Evolutionary conservation across 2,329 filamentous ascomycete species (phyloP).

Genomic region (Penicillium oxalicum): DNA sequence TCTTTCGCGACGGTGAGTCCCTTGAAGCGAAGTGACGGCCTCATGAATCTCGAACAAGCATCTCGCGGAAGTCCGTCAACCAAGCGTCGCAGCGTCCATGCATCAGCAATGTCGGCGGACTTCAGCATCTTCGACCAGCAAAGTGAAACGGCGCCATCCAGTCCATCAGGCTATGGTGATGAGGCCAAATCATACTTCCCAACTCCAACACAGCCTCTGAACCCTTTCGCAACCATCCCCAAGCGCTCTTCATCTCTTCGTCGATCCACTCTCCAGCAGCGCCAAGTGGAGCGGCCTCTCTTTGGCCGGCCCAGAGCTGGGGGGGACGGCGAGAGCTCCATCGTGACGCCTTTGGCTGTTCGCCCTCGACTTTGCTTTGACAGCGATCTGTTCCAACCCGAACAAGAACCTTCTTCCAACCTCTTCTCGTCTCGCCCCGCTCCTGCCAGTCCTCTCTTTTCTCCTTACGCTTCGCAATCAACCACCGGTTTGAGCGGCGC

Average conservation of each 20-base stretch:
- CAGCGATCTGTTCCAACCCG: constrained; percentile 59
- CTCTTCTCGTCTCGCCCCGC: constrained; percentile 59
- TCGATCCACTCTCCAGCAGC: constrained; percentile 82
- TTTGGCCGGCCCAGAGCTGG: constrained; percentile 35
- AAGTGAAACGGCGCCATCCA: constrained; percentile 22
- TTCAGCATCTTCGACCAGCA: constrained; percentile 70
- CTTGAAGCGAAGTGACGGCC: constrained; percentile 83
- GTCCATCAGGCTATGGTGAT: constrained; percentile 24
- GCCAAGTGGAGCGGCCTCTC: constrained; percentile 62
- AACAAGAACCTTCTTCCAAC: constrained; percentile 50
- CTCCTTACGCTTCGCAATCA: constrained; percentile 15
- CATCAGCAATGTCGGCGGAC: constrained; percentile 56
- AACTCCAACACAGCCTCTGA: constrained; percentile 34
- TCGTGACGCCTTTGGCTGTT: constrained; percentile 50
- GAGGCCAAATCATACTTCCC: constrained; percentile 18
- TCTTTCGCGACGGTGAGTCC: constrained; percentile 64
- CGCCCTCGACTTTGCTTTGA: constrained; percentile 73
- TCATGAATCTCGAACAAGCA: constrained; percentile 77
- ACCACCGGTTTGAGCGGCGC: neutral
- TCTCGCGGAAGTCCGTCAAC: constrained; percentile 78
- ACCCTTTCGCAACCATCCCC: constrained; percentile 52
- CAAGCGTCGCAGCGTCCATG: constrained; percentile 83
- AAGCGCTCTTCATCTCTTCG: constrained; percentile 71
- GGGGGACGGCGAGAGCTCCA: constrained; percentile 47
- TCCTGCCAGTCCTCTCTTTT: constrained; percentile 43